A percentile compares a stretch with the other conserved stretches of the same genome.
Evolutionary conservation across 2,329 filamentous ascomycete species (phyloP).

Genomic region (Ceratocystis huliohia): DNA sequence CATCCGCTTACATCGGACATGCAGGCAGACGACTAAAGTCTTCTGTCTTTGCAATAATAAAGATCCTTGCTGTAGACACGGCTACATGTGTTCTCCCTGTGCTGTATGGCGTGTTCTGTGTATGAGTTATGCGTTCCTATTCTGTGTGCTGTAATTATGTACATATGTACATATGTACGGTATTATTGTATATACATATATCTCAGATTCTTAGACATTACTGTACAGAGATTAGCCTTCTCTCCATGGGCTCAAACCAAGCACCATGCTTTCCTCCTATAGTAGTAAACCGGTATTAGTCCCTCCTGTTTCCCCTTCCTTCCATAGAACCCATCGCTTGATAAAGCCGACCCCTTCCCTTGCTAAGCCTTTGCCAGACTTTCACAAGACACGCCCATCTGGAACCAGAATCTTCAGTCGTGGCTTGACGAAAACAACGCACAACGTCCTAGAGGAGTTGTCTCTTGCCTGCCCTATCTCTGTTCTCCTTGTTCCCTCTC

Average conservation of each 20-base stretch:
- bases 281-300: background rate
- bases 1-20: no score
- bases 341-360: constrained; percentile 2
- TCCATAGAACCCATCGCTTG: constrained; percentile 3
- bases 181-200: background rate
- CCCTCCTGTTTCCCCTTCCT: background rate
- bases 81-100: no score
- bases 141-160: no score
- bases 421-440: background rate
- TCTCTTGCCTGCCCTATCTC: background rate
- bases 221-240: background rate
- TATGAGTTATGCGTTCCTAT: no score
- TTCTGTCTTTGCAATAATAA: no score
- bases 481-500: background rate
- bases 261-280: background rate
- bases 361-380: no score
- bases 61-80: no score
- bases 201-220: background rate
- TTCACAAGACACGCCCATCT: background rate
- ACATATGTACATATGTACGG: no score
- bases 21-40: no score
- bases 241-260: background rate
- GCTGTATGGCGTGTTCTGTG: no score
- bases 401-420: background rate
- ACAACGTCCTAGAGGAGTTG: background rate